Evolutionary conservation across 768 basidiomycete genomes (phyloP).

Genomic region (Boletellus ananas): DNA sequence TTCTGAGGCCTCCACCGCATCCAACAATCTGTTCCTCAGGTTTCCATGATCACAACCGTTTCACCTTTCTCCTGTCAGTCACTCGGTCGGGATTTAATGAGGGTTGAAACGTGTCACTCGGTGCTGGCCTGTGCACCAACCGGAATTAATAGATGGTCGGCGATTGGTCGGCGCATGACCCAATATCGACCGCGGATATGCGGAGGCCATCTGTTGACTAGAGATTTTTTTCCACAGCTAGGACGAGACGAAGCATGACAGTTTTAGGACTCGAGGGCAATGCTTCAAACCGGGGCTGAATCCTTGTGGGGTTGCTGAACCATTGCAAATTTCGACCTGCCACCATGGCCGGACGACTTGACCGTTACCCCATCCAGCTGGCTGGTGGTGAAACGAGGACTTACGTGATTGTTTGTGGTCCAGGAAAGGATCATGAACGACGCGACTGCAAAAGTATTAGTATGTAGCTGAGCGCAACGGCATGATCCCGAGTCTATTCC

Average conservation of each 20-base stretch:
- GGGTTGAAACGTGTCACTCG: conserved; percentile 25
- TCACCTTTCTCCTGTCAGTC: conserved; percentile 13
- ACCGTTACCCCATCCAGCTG: conserved; percentile 7
- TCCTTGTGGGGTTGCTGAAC: neutral
- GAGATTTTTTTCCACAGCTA: no score
- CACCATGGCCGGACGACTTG: neutral
- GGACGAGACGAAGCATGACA: neutral
- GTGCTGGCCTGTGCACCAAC: conserved; percentile 6
- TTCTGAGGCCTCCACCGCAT: neutral
- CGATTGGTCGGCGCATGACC: conserved; percentile 8
- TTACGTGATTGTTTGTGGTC: conserved; percentile 11
- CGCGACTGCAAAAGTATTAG: conserved; percentile 4
- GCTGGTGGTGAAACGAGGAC: conserved; percentile 9
- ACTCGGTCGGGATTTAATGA: conserved; percentile 18
- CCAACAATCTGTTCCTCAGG: conserved; percentile 4
- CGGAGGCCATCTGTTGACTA: neutral
- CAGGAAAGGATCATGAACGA: neutral
- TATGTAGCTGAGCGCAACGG: neutral
- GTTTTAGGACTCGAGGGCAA: conserved; percentile 3
- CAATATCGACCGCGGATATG: conserved; percentile 16
- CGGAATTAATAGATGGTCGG: conserved; percentile 7
- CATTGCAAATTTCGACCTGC: conserved; percentile 1
- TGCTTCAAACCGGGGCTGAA: conserved; percentile 1
- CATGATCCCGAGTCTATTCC: conserved; percentile 8
- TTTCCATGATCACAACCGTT: conserved; percentile 17